Conservation (phyloP, 345 rosid species). For the Bruguiera parviflora region DNA sequence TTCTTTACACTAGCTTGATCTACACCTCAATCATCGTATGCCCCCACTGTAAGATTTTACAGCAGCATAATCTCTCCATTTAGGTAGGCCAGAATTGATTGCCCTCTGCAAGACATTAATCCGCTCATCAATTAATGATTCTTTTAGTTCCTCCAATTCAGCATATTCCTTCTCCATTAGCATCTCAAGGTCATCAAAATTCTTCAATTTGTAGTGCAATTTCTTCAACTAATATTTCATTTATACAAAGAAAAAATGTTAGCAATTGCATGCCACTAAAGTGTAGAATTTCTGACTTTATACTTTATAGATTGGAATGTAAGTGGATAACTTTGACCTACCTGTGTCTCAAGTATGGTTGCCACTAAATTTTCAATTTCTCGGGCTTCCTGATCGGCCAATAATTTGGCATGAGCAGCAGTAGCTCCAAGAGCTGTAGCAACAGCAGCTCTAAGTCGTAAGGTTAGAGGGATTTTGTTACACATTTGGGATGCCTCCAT, state of each 20-base stretch:
- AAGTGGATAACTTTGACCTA: constrained; percentile 20
- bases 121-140: constrained; percentile 26
- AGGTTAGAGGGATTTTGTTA: constrained; percentile 49
- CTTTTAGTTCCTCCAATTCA: constrained; percentile 52
- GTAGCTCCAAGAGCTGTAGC: constrained; percentile 79
- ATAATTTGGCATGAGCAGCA: constrained; percentile 71
- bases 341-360: constrained; percentile 68
- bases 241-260: constrained; percentile 5
- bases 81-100: constrained; percentile 43
- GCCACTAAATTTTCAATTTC: constrained; percentile 67
- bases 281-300: background rate
- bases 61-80: constrained; percentile 52
- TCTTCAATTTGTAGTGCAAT: constrained; percentile 59
- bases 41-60: constrained; percentile 25
- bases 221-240: constrained; percentile 58
- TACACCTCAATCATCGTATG: constrained; percentile 11
- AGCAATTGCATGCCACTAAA: constrained; percentile 9
- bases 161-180: constrained; percentile 74
- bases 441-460: constrained; percentile 69
- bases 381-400: constrained; percentile 85
- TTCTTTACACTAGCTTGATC: constrained; percentile 9
- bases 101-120: constrained; percentile 38
- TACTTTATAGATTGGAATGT: background rate
- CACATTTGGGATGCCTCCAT: constrained; percentile 31
- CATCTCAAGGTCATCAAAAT: constrained; percentile 58